phyloP scores from a whole-genome alignment of 352 stramenopile genomes.

The Lagenidium sp. region DNA sequence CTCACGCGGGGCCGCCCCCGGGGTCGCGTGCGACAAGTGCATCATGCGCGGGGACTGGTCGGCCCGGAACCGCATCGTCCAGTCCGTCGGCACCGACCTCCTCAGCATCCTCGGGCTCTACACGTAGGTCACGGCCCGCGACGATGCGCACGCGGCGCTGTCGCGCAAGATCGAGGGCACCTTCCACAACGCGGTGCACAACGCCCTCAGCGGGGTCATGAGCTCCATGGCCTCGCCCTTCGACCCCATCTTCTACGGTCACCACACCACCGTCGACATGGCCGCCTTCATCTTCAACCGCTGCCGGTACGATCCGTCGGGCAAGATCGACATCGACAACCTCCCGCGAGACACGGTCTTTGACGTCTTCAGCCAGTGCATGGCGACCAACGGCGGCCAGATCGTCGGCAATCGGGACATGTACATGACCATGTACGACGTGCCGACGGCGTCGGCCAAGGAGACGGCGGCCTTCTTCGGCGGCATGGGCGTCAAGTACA shows the following conservation, averaged over 20 bases:
- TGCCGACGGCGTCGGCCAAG: neutral
- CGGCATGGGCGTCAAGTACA: conserved; percentile 1
- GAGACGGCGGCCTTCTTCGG: neutral
- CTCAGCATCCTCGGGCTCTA: neutral
- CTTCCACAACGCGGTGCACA: conserved; percentile 1
- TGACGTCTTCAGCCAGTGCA: neutral
- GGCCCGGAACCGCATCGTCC: neutral
- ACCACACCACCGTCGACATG: conserved; percentile 1
- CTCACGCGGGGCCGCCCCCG: neutral
- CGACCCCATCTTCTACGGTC: conserved; percentile 2
- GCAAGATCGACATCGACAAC: conserved; percentile 1
- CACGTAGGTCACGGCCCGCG: neutral
- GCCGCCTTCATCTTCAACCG: conserved; percentile 1
- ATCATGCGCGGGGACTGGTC: neutral
- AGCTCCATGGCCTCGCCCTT: neutral
- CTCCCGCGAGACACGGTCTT: neutral
- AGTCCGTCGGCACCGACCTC: neutral
- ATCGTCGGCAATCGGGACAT: neutral
- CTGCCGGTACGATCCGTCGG: neutral
- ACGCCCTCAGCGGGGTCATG: neutral
- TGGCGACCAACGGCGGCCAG: neutral
- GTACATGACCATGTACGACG: neutral
- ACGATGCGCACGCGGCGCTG: neutral
- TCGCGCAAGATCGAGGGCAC: neutral
- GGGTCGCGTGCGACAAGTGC: neutral